Evolutionary conservation across 2,329 filamentous ascomycete genomes (phyloP).

Genomic region (Scytalidium lignicola): DNA sequence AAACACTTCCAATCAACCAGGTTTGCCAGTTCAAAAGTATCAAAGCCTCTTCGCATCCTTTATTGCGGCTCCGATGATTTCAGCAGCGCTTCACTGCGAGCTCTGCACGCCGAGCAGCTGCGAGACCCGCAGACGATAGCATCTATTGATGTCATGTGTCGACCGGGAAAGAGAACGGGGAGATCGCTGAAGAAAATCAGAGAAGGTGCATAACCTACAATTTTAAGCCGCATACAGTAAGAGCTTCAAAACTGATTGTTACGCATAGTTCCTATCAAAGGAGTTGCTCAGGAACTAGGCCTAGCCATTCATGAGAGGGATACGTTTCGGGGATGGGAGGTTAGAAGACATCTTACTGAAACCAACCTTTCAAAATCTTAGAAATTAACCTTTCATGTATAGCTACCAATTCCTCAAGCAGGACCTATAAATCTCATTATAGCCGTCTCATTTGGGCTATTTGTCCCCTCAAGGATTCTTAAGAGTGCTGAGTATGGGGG

Average conservation of each 20-base stretch:
- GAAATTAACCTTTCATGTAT: background rate
- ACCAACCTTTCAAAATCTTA: slow-evolving; percentile 3
- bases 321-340: slow-evolving; percentile 78
- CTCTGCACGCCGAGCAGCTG: slow-evolving; percentile 57
- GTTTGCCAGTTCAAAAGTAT: slow-evolving; percentile 11
- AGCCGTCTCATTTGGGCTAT: slow-evolving; percentile 89
- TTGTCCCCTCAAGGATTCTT: slow-evolving; percentile 76
- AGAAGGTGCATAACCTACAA: slow-evolving; percentile 17
- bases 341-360: slow-evolving; percentile 33
- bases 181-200: slow-evolving; percentile 58
- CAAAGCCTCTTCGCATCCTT: slow-evolving; percentile 69
- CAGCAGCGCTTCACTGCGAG: slow-evolving; percentile 71
- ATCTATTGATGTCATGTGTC: slow-evolving; percentile 81
- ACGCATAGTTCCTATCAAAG: slow-evolving; percentile 66
- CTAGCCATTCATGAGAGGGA: slow-evolving; percentile 70
- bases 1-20: background rate
- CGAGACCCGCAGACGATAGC: slow-evolving; percentile 51
- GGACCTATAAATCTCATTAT: slow-evolving; percentile 69
- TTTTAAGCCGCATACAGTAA: background rate
- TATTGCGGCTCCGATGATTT: slow-evolving; percentile 95
- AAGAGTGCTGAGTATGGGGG: slow-evolving; percentile 71
- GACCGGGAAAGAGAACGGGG: slow-evolving; percentile 73
- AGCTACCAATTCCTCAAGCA: slow-evolving; percentile 47
- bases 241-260: slow-evolving; percentile 1
- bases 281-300: slow-evolving; percentile 55